phyloP scores from a whole-genome alignment of 2,329 filamentous ascomycete genomes.

The Apiospora hydei region DNA sequence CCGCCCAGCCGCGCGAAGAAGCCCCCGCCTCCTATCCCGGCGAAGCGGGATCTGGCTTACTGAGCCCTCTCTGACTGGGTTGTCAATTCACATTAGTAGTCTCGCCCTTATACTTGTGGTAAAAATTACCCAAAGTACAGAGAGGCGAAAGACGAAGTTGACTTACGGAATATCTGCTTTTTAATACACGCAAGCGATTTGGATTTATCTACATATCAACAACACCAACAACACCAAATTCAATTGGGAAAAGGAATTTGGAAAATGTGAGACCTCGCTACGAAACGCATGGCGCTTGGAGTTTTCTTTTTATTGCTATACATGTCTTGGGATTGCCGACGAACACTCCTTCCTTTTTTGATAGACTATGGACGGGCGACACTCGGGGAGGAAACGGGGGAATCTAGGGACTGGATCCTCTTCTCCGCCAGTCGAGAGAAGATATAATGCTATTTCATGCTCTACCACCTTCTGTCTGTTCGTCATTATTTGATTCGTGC shows the following conservation, averaged over 20 bases:
- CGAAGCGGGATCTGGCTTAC: slow-evolving; percentile 40
- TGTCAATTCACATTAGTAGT: neutral
- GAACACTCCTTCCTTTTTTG: neutral
- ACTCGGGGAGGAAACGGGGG: neutral
- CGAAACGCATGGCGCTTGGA: slow-evolving; percentile 16
- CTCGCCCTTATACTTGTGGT: neutral
- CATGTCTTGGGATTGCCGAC: slow-evolving; percentile 4
- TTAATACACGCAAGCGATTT: slow-evolving; percentile 13
- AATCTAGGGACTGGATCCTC: slow-evolving; percentile 8
- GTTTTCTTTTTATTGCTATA: neutral
- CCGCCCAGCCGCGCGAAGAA: slow-evolving; percentile 60
- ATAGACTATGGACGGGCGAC: slow-evolving; percentile 3
- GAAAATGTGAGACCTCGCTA: neutral
- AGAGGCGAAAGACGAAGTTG: neutral
- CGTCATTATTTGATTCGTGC: neutral
- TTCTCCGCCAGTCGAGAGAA: slow-evolving; percentile 12
- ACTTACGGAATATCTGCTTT: slow-evolving; percentile 9
- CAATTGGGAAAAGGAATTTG: neutral
- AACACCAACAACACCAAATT: neutral
- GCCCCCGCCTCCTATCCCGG: slow-evolving; percentile 60
- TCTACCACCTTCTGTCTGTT: neutral
- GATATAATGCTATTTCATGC: slow-evolving; percentile 6
- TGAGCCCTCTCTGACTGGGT: slow-evolving; percentile 23
- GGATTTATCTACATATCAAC: neutral
- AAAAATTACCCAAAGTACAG: neutral